Conservation (phyloP, 805 yeast genomes). For the Barnettozyma californica region DNA sequence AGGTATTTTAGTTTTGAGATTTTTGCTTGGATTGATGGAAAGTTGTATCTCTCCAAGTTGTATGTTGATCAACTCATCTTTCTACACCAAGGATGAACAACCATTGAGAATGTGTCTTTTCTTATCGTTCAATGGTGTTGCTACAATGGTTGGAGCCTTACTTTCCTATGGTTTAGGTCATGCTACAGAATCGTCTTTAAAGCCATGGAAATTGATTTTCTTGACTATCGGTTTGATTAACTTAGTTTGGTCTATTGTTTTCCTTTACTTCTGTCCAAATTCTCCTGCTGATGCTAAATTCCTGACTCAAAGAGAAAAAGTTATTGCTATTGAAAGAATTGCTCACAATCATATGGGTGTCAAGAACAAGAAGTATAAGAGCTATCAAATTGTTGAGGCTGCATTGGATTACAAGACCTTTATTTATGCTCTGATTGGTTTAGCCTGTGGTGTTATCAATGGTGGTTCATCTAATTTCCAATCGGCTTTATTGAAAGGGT, state of each 20-base stretch:
- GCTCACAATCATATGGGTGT: constrained; percentile 32
- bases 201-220: constrained; percentile 25
- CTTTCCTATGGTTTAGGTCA: constrained; percentile 25
- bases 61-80: constrained; percentile 20
- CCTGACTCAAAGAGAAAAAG: constrained; percentile 29
- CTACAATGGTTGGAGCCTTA: constrained; percentile 26
- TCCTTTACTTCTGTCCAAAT: constrained; percentile 32
- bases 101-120: constrained; percentile 31
- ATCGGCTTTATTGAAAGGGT: constrained; percentile 32
- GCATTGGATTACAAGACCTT: constrained; percentile 43
- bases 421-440: constrained; percentile 34
- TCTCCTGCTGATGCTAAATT: constrained; percentile 33
- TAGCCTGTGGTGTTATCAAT: constrained; percentile 39
- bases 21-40: constrained; percentile 10
- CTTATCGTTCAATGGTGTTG: constrained; percentile 28
- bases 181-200: constrained; percentile 17
- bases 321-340: constrained; percentile 24
- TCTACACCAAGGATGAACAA: constrained; percentile 29
- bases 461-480: constrained; percentile 38
- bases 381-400: constrained; percentile 42
- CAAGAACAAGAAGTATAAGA: constrained; percentile 44
- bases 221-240: constrained; percentile 32
- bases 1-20: constrained; percentile 10
- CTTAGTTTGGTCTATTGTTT: constrained; percentile 27
- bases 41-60: constrained; percentile 28